Percentiles rank a stretch among this genome's conserved stretches.
Evolutionary conservation across 306 rosid species (phyloP).

Genomic region (Dryas alaskensis): DNA sequence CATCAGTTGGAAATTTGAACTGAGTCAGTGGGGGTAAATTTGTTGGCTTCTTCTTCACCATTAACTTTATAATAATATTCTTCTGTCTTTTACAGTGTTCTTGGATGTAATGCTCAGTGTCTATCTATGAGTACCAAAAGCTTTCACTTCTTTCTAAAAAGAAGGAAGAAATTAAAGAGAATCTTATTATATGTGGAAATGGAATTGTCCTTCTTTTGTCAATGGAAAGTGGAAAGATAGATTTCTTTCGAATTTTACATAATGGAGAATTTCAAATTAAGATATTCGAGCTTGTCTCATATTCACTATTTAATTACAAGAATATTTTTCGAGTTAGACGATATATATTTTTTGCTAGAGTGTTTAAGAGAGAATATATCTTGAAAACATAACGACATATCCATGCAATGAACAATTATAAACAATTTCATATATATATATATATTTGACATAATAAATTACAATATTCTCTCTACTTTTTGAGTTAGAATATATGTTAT

Average conservation of each 20-base stretch:
- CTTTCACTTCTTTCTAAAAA: not conserved
- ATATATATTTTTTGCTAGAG: too few relatives aligned
- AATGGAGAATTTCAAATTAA: too few relatives aligned
- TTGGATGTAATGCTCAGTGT: slow-evolving; percentile 8
- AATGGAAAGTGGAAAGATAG: too few relatives aligned
- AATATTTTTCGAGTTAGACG: too few relatives aligned
- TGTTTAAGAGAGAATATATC: not conserved
- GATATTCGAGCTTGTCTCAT: too few relatives aligned
- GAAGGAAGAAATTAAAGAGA: not conserved
- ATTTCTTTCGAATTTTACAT: too few relatives aligned
- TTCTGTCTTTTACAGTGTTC: slow-evolving; percentile 7
- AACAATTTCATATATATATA: not conserved
- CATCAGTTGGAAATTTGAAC: too few relatives aligned
- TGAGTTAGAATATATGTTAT: not conserved
- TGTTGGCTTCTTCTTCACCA: not conserved
- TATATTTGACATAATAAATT: not conserved
- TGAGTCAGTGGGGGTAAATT: too few relatives aligned
- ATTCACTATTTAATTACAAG: too few relatives aligned
- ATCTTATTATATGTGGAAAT: not conserved
- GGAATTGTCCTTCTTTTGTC: not conserved
- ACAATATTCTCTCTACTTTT: not conserved
- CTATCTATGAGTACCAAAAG: not conserved
- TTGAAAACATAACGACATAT: not conserved
- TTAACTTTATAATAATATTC: too few relatives aligned
- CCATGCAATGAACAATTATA: not conserved